phyloP scores from a whole-genome alignment of 1,139 yeast species.

The Saccharomyces hybrid region DNA sequence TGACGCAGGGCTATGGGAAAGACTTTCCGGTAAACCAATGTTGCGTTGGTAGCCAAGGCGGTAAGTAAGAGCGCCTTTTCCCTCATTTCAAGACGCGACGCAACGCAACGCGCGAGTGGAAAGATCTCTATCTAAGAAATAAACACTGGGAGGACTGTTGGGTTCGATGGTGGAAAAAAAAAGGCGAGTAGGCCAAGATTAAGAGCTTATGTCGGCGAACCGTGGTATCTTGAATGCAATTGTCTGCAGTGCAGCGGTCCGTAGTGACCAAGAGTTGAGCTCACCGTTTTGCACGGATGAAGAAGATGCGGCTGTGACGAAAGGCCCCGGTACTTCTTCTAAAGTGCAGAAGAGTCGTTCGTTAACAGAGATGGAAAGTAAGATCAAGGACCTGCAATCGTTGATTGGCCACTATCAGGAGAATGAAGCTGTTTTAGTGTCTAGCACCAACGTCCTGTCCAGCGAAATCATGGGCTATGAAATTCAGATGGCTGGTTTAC shows the following conservation, averaged over 20 bases:
- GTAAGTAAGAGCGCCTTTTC: too few species aligned
- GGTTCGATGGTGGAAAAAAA: background rate
- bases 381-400: background rate
- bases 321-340: background rate
- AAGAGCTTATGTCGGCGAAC: background rate
- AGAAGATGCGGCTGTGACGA: background rate
- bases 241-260: background rate
- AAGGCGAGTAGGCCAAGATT: background rate
- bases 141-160: too few species aligned
- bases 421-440: background rate
- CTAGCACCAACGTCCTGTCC: background rate
- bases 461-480: background rate
- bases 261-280: background rate
- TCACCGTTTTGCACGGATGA: background rate
- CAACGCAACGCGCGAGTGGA: background rate
- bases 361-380: background rate
- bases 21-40: too few species aligned
- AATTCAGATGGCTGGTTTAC: background rate
- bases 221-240: background rate
- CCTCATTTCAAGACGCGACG: too few species aligned
- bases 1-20: too few species aligned
- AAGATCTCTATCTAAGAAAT: background rate
- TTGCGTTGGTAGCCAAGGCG: too few species aligned
- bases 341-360: background rate
- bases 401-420: background rate